phyloP scores from a whole-genome alignment of 2,329 filamentous ascomycete genomes.

The Clonostachys rhizophaga region DNA sequence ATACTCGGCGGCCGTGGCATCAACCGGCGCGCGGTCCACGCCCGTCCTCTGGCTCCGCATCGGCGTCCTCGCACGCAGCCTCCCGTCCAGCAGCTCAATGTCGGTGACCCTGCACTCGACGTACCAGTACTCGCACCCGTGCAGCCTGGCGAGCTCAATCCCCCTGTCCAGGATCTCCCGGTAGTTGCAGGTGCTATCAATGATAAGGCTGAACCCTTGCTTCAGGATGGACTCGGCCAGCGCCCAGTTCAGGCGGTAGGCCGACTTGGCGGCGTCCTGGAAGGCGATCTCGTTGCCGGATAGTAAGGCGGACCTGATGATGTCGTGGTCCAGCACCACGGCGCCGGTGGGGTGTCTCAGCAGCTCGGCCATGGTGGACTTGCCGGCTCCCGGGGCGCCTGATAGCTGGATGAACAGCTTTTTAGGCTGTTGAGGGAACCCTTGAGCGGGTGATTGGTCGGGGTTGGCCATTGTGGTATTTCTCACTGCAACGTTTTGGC shows the following conservation, averaged over 20 bases:
- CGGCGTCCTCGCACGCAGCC: no score
- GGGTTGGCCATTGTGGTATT: no score
- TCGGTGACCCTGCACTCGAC: neutral
- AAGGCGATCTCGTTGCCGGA: constrained; percentile 15
- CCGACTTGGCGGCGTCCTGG: constrained; percentile 16
- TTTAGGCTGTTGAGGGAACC: neutral
- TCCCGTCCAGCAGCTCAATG: neutral
- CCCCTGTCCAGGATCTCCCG: constrained; percentile 20
- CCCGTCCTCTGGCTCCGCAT: no score
- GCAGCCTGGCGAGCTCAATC: constrained; percentile 12
- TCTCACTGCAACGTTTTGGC: no score
- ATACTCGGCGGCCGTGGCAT: no score
- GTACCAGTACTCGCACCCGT: neutral
- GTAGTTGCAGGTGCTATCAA: constrained; percentile 31
- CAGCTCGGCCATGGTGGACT: constrained; percentile 24
- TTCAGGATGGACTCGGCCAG: constrained; percentile 24
- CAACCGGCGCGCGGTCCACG: no score
- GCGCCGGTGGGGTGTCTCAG: constrained; percentile 16
- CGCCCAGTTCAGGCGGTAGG: constrained; percentile 26
- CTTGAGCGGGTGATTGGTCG: no score
- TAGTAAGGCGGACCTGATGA: constrained; percentile 24
- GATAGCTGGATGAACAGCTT: constrained; percentile 21
- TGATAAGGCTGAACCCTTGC: constrained; percentile 23
- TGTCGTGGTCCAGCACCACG: constrained; percentile 27
- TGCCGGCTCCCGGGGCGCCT: constrained; percentile 29